phyloP scores from a whole-genome alignment of 164 flowering plant genomes.

The Dillenia suffruticosa region DNA sequence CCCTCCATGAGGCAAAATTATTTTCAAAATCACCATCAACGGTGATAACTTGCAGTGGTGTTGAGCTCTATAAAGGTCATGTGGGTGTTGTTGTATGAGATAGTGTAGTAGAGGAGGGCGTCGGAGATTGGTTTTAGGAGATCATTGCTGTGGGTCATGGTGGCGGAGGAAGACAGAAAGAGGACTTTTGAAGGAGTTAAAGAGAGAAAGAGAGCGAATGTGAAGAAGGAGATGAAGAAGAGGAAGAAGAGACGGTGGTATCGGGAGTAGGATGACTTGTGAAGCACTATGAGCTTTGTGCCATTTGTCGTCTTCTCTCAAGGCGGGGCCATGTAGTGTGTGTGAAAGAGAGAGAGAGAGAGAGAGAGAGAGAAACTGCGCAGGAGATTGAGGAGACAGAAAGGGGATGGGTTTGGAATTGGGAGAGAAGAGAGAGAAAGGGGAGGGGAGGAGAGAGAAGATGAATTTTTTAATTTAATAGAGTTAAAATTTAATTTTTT shows the following conservation, averaged over 20 bases:
- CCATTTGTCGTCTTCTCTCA: background rate
- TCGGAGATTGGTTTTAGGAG: slow-evolving; percentile 27
- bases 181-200: slow-evolving; percentile 32
- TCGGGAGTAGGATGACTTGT: slow-evolving; percentile 32
- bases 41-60: slow-evolving; percentile 39
- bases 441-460: no score
- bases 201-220: slow-evolving; percentile 47
- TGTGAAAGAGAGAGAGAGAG: no score
- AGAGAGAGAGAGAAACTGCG: no score
- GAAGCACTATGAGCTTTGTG: slow-evolving; percentile 41
- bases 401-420: no score
- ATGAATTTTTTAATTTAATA: no score
- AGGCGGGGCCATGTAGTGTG: no score
- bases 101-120: slow-evolving; percentile 70
- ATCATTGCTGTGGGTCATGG: slow-evolving; percentile 10
- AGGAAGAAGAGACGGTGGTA: slow-evolving; percentile 51
- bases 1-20: no score
- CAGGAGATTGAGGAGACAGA: no score
- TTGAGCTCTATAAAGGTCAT: slow-evolving; percentile 59
- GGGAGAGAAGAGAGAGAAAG: no score
- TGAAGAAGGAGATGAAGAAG: slow-evolving; percentile 55
- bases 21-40: no score
- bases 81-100: slow-evolving; percentile 38
- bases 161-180: slow-evolving; percentile 6
- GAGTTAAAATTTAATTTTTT: no score